A percentile compares a stretch with the other conserved stretches of the same genome.
Conservation (phyloP, 192 early-diverging fungal genomes). For the Mortierella alpina region DNA sequence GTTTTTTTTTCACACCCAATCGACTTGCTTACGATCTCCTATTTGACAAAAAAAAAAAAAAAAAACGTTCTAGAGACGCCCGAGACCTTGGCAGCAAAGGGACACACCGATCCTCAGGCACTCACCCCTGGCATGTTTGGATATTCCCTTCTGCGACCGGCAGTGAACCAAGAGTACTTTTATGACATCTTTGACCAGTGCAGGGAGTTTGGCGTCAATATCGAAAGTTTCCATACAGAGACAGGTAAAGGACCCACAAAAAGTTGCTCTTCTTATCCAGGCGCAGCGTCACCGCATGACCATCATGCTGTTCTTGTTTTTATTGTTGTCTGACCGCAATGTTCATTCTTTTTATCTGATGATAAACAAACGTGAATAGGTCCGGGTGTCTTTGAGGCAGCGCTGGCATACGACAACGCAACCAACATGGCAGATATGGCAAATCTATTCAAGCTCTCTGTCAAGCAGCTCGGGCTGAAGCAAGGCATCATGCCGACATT, state of each 20-base stretch:
- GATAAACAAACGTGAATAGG: slow-evolving; percentile 43
- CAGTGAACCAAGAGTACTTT: slow-evolving; percentile 76
- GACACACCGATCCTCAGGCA: slow-evolving; percentile 63
- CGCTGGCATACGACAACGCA: slow-evolving; percentile 71
- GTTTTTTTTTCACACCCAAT: too few relatives aligned
- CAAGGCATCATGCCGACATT: slow-evolving; percentile 81
- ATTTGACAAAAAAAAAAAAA: too few relatives aligned
- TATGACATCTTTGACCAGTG: slow-evolving; percentile 75
- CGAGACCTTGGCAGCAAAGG: slow-evolving; percentile 69
- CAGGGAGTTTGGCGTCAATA: slow-evolving; percentile 64
- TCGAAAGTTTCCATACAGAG: slow-evolving; percentile 86
- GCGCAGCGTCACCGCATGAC: too few relatives aligned
- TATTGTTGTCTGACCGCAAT: not conserved
- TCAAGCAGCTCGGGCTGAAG: slow-evolving; percentile 77
- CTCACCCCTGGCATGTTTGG: slow-evolving; percentile 88
- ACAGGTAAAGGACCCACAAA: slow-evolving; percentile 58
- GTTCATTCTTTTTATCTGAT: not conserved
- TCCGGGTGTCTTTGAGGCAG: slow-evolving; percentile 86
- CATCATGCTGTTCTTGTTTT: not conserved
- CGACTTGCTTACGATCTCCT: too few relatives aligned
- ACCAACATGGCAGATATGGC: slow-evolving; percentile 76
- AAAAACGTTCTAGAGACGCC: slow-evolving; percentile 72
- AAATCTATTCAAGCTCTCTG: slow-evolving; percentile 79
- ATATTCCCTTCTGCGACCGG: slow-evolving; percentile 77
- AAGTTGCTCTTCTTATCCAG: too few relatives aligned